Percentiles rank a stretch among this genome's conserved stretches.
Conservation (phyloP, 2,329 filamentous ascomycete genomes). For the Zelopaecilomyces penicillatus region DNA sequence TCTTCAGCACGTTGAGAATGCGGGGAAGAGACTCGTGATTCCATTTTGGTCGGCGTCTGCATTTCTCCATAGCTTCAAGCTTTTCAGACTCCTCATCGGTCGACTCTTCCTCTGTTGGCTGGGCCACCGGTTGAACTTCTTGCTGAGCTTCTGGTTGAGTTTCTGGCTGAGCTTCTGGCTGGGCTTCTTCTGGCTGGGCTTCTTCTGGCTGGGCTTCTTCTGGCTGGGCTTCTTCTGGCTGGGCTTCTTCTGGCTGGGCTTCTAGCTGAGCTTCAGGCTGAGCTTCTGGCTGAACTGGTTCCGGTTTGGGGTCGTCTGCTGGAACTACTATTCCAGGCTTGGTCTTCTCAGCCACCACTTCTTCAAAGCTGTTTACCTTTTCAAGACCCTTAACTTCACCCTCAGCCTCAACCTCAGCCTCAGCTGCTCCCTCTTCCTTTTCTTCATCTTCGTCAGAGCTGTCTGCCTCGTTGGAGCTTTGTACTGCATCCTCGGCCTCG, state of each 20-base stretch:
- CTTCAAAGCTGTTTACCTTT: background rate
- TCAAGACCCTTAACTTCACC: background rate
- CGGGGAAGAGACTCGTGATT: constrained; percentile 39
- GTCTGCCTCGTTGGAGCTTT: background rate
- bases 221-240: background rate
- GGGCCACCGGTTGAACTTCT: background rate
- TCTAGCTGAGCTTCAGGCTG: background rate
- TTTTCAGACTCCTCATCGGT: constrained; percentile 24
- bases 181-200: background rate
- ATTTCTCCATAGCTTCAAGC: constrained; percentile 39
- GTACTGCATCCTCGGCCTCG: too few relatives aligned
- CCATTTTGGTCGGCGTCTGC: constrained; percentile 47
- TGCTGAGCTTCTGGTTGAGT: constrained; percentile 1
- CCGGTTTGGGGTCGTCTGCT: constrained; percentile 5
- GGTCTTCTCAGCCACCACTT: constrained; percentile 1
- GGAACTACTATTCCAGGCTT: background rate
- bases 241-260: too few relatives aligned
- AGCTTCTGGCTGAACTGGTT: constrained; percentile 1
- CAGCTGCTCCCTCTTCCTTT: constrained; percentile 1
- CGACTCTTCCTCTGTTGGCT: background rate
- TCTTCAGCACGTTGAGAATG: constrained; percentile 50
- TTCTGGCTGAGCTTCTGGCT: constrained; percentile 1
- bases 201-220: background rate
- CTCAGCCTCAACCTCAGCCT: constrained; percentile 4
- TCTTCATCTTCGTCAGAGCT: background rate